These are phyloP conservation scores for Glycine soja DNA, from an alignment of 306 rosid species.

Conservation along the genomic window DNA sequence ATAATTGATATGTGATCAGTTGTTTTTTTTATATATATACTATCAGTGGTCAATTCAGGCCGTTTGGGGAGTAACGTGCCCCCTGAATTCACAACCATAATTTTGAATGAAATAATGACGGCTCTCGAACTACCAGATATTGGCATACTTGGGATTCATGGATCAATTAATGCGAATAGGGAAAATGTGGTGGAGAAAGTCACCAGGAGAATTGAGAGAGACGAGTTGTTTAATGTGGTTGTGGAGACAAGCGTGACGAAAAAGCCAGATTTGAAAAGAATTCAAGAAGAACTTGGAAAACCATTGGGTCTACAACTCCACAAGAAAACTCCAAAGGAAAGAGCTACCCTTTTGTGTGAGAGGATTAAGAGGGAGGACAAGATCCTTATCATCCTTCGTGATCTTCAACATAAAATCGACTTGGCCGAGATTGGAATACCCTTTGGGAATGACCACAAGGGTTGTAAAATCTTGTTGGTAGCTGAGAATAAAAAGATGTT, in stretches of 20 bases:
- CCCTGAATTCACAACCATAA: too few species aligned
- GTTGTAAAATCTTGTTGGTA: constrained; percentile 5
- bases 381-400: background rate
- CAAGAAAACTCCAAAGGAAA: background rate
- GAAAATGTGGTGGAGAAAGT: too few species aligned
- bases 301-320: background rate
- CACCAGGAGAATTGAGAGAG: background rate
- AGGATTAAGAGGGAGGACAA: constrained; percentile 9
- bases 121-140: too few species aligned
- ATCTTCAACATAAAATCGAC: background rate
- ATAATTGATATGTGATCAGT: too few species aligned
- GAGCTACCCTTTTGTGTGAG: background rate
- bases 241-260: background rate
- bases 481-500: background rate
- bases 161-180: too few species aligned
- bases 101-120: too few species aligned
- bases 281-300: background rate
- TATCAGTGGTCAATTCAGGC: too few species aligned
- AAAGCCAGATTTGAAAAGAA: background rate
- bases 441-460: background rate
- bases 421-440: background rate
- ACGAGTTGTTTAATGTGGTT: background rate
- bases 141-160: too few species aligned
- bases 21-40: too few species aligned
- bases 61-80: too few species aligned